Base-by-base conservation (phyloP, 2,329 filamentous ascomycete genomes). In the Aspergillus ochraceoroseus region DNA sequence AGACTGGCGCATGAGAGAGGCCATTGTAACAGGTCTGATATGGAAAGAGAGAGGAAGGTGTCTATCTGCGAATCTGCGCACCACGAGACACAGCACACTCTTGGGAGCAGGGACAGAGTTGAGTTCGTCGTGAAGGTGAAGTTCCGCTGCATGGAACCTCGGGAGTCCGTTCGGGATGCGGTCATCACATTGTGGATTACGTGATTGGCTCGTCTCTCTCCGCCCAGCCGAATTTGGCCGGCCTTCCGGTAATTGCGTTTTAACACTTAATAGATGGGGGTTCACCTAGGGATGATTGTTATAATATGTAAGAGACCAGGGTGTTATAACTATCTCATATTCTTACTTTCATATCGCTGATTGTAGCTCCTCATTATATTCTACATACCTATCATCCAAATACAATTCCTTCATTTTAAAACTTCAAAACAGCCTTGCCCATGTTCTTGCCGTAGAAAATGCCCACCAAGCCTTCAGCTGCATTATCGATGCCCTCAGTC, bases 391-490 rank as follows among this genome's bases (percentile, higher is more conserved):
- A n/a, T n/a, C n/a, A n/a, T n/a, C n/a, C n/a, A n/a, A n/a, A n/a
- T n/a, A n/a, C n/a, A 26, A 26, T 11, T 34, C 20, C 13, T 25
- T 13, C 32, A 74, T 33, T n/a, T n/a, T 79, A 53, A 25, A 83
- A 77, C 71, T 86, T 84, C 55, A 92, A 57, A 14, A 92, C 76
- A 11, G 86, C 84, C 76, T 94, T 94, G 53, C 87, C 87, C 66
- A 88, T 85, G 70, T 94, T 94, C 65, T 84, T 76, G 32, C 87
- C 87, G 56, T 77, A 63, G 39, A 92, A 73, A 71, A 94, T 80
- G 8, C 80, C 84, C 8, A 90, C 65, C 45, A 94, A 73, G 0
- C 83, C 87, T 41, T 88, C 77, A 4, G 79, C 70, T 1, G 82
- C 82, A 46, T 85, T 80, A 46, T 94, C 87, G 44, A 94, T 88